Evolutionary conservation across 2,329 filamentous ascomycete species (phyloP).

Genomic region (Lachnellula willkommii): DNA sequence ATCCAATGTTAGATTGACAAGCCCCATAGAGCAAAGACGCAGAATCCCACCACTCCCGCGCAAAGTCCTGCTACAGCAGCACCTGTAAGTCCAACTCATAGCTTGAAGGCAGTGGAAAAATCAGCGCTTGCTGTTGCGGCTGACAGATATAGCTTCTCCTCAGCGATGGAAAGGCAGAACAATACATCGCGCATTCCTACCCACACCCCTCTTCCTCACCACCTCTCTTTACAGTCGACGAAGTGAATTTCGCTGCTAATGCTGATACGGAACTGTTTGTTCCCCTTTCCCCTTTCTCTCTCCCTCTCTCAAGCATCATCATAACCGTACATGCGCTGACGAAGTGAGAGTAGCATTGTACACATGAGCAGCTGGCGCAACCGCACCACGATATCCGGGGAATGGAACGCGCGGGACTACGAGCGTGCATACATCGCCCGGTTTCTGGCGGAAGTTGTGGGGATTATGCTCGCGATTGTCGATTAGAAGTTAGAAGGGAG

Average conservation of each 20-base stretch:
- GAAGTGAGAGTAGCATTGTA: slow-evolving; percentile 8
- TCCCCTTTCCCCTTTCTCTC: not conserved
- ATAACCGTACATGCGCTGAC: not conserved
- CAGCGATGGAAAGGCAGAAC: slow-evolving; percentile 21
- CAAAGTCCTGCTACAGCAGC: not conserved
- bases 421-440: slow-evolving; percentile 1
- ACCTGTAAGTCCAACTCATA: slow-evolving; percentile 5
- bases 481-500: not conserved
- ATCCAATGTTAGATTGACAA: not conserved
- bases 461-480: slow-evolving; percentile 6
- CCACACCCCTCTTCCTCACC: not conserved
- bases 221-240: slow-evolving; percentile 10
- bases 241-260: slow-evolving; percentile 19
- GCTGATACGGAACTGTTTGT: slow-evolving; percentile 17
- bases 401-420: slow-evolving; percentile 19
- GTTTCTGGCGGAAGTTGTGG: slow-evolving; percentile 14
- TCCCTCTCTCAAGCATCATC: not conserved
- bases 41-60: not conserved
- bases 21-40: not conserved
- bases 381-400: slow-evolving; percentile 11
- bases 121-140: not conserved
- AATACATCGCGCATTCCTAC: slow-evolving; percentile 18
- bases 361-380: slow-evolving; percentile 18
- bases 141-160: slow-evolving; percentile 13
- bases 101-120: not conserved